These are phyloP conservation scores for Penicillium hordei DNA, from an alignment of 2,329 filamentous ascomycete genomes.

Conservation along the genomic window DNA sequence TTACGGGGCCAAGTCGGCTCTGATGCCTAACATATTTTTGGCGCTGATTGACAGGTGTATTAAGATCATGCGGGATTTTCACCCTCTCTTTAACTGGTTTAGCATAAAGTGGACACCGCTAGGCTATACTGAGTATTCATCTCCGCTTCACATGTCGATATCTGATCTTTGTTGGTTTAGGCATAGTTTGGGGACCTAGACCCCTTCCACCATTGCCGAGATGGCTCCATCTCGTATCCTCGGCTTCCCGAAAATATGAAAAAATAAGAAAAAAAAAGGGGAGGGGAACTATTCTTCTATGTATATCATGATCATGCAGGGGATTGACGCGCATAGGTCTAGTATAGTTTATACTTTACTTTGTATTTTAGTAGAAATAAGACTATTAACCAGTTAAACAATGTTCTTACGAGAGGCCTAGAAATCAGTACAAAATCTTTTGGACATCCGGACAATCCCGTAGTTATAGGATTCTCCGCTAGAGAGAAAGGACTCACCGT, in stretches of 20 bases:
- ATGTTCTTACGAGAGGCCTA: background rate
- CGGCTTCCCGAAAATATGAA: slow-evolving; percentile 1
- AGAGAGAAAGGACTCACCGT: slow-evolving; percentile 22
- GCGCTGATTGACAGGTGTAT: background rate
- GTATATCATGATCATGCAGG: background rate
- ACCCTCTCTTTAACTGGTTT: background rate
- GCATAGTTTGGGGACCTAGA: background rate
- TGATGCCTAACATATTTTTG: background rate
- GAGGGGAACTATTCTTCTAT: background rate
- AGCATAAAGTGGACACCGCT: background rate
- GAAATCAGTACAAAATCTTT: background rate
- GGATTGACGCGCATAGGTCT: background rate
- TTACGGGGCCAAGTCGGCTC: background rate
- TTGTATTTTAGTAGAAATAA: background rate
- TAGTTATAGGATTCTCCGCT: slow-evolving; percentile 13
- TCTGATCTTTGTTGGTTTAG: background rate
- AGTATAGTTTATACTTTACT: background rate
- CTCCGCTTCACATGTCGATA: background rate
- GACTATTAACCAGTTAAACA: background rate
- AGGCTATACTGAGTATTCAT: background rate
- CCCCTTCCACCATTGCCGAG: background rate
- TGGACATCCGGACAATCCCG: background rate
- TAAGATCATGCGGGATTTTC: slow-evolving; percentile 4
- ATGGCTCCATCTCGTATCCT: background rate
- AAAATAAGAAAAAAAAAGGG: no score